Conservation (phyloP, 345 rosid genomes). For the Corchorus capsularis region DNA sequence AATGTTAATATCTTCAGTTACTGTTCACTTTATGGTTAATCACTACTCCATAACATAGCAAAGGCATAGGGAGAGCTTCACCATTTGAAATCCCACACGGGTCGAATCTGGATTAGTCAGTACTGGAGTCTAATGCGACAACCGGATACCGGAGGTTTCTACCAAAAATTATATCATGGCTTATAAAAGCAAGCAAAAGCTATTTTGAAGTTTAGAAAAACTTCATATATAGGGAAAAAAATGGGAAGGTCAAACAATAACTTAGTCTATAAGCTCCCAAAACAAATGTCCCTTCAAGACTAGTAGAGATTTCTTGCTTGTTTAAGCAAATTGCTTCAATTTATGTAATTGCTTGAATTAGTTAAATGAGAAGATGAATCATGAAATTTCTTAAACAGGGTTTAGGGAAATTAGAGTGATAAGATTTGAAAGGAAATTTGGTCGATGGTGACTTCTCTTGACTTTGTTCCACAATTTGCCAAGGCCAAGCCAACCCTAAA, state of each 20-base stretch:
- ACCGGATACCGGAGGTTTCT: too few relatives aligned
- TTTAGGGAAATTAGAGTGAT: not conserved
- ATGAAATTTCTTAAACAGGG: not conserved
- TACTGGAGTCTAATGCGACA: too few relatives aligned
- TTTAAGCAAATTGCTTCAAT: not conserved
- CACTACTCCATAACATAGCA: not conserved
- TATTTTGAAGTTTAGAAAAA: not conserved
- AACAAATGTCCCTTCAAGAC: not conserved
- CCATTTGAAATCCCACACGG: too few relatives aligned
- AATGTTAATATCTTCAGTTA: not conserved
- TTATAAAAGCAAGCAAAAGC: slow-evolving; percentile 3
- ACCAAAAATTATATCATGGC: not conserved
- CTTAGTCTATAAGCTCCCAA: not conserved
- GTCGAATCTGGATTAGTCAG: too few relatives aligned
- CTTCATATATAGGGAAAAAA: not conserved
- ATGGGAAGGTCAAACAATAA: not conserved
- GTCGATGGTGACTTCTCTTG: not conserved
- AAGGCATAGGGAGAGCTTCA: too few relatives aligned
- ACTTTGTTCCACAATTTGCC: not conserved
- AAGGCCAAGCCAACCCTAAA: slow-evolving; percentile 14
- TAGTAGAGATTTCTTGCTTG: slow-evolving; percentile 8
- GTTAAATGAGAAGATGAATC: not conserved
- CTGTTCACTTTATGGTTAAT: not conserved
- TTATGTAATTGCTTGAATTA: not conserved
- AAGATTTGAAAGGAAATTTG: slow-evolving; percentile 1